phyloP scores from a whole-genome alignment of 495 filamentous ascomycete genomes.

The Daldinia caldariorum region DNA sequence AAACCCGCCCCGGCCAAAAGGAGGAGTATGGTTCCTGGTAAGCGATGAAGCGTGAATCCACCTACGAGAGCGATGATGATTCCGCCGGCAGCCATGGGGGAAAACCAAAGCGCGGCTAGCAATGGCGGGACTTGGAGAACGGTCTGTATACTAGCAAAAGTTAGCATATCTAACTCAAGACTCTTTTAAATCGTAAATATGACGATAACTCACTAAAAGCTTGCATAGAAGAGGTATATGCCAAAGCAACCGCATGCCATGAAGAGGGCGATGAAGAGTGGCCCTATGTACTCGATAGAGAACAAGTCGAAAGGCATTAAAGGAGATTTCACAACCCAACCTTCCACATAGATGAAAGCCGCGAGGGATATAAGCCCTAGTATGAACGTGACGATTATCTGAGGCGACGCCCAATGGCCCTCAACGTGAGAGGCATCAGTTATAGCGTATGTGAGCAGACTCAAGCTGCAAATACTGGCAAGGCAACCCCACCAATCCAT shows the following conservation, averaged over 20 bases:
- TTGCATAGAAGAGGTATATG: conserved; percentile 73
- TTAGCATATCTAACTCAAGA: not conserved
- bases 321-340: conserved; percentile 64
- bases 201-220: conserved; percentile 68
- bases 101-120: conserved; percentile 73
- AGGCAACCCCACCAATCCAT: conserved; percentile 39
- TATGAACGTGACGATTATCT: conserved; percentile 65
- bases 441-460: conserved; percentile 74
- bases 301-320: not conserved
- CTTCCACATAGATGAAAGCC: conserved; percentile 69
- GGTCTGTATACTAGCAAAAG: conserved; percentile 42
- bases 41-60: conserved; percentile 71
- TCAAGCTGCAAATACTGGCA: conserved; percentile 64
- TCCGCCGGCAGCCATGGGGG: conserved; percentile 73
- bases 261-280: conserved; percentile 68
- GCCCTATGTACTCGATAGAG: conserved; percentile 61
- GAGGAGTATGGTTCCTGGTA: conserved; percentile 71
- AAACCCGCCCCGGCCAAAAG: not conserved
- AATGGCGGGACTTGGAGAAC: conserved; percentile 70
- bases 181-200: conserved; percentile 45
- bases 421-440: conserved; percentile 72
- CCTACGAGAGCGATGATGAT: conserved; percentile 69
- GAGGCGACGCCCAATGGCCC: conserved; percentile 70
- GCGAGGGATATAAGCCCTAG: conserved; percentile 61
- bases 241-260: conserved; percentile 73